phyloP scores from a whole-genome alignment of 2,329 filamentous ascomycete species.

The Pestalotiopsis sp. region DNA sequence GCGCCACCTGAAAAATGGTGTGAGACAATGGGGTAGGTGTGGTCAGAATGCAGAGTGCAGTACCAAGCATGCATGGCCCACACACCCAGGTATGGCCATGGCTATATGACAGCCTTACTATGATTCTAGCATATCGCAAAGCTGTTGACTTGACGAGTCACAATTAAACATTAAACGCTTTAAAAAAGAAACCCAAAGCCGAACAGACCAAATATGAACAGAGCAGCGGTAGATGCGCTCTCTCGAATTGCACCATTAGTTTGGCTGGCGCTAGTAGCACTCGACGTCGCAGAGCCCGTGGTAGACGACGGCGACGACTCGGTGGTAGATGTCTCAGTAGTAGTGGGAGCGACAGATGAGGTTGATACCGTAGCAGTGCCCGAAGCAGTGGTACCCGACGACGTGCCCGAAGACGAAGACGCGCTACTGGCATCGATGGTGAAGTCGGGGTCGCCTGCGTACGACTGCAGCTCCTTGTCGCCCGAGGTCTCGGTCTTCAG shows the following conservation, averaged over 20 bases:
- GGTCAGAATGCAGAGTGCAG: too few relatives aligned
- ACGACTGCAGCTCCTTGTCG: neutral
- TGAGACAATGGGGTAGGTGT: too few relatives aligned
- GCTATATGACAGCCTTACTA: too few relatives aligned
- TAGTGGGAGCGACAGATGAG: neutral
- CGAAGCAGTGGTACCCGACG: neutral
- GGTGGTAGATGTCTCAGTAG: neutral
- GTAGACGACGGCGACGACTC: neutral
- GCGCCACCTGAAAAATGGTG: too few relatives aligned
- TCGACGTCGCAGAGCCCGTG: neutral
- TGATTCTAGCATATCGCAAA: too few relatives aligned
- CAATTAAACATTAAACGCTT: too few relatives aligned
- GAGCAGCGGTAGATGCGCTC: neutral
- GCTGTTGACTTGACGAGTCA: too few relatives aligned
- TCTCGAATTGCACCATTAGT: neutral
- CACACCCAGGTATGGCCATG: too few relatives aligned
- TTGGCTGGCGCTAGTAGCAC: neutral
- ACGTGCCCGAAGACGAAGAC: neutral
- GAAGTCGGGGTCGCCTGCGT: neutral
- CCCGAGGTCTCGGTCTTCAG: neutral
- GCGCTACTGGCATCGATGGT: neutral
- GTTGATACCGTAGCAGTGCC: neutral
- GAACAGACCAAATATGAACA: neutral
- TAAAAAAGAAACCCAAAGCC: neutral
- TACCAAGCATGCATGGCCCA: too few relatives aligned